Base-by-base conservation (phyloP, 225 moss, liverwort and hornwort species). In the Sphagnum contortum region DNA sequence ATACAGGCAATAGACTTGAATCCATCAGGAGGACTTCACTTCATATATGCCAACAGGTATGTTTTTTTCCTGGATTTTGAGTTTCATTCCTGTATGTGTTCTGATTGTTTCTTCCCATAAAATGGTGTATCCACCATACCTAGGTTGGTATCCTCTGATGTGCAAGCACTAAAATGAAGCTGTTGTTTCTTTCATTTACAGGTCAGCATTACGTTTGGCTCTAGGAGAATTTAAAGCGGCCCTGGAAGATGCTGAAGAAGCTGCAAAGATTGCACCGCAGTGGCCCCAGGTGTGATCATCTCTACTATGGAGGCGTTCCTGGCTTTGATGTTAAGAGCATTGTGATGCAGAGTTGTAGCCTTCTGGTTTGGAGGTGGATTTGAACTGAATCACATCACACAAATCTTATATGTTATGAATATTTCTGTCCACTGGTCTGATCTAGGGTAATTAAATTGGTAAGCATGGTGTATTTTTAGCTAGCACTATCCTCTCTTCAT, bases 11-110 rank as follows among this genome's bases (percentile, higher is more conserved):
- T 86, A 57, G 79, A 75, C 57, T 66, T 86, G 13, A 68, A 68
- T 50, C 86, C 86, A 2, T 79, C 86, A 11, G 86, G 82, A 53
- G 86, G 86, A n/a, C 82, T 86, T 56, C 86, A 86, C 60, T 79
- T 77, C 29, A 71, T 86, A 46, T 79, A 68, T 59, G 74, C 82
- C 3, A 86, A 86, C 65, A 77, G 78, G 81, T 81, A 53, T 56
- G 2, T 55, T 62, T 3, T 11, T 55, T 47, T 44, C 50, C 52
- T 52, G 52, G 9, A 52, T 52, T 52, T 52, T 52, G 52, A n/a
- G 9, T 56, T 56, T 56, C 55, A 9, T 56, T 9, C 55, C n/a
- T 56, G 55, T 56, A 56, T 60, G 6, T 13, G 12, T 60, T 13
- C 14, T 5, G 45, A n/a, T 55, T 3, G 3, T 55, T 55, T 3